phyloP scores from a whole-genome alignment of 2,329 filamentous ascomycete species.

The Talaromyces sp. region DNA sequence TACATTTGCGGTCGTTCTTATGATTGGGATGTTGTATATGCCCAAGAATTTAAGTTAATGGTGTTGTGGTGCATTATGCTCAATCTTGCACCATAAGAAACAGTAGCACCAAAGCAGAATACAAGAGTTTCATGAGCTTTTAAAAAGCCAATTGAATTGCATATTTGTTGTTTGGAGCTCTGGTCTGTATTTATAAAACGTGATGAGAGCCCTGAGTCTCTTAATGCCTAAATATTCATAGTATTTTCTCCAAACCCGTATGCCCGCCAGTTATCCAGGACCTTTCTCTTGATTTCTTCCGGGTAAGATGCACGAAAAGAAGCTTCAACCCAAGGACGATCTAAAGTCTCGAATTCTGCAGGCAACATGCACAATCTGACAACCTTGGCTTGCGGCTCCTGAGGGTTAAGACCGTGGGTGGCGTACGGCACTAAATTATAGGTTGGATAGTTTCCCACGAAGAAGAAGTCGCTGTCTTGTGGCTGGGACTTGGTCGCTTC shows the following conservation, averaged over 20 bases:
- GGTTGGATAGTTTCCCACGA: constrained; percentile 3
- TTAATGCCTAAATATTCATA: neutral
- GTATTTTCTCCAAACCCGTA: constrained; percentile 1
- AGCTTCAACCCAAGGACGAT: constrained; percentile 3
- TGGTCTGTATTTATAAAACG: neutral
- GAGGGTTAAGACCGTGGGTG: constrained; percentile 4
- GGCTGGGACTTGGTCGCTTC: constrained; percentile 8
- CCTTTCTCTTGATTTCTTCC: constrained; percentile 3
- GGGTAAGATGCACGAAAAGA: constrained; percentile 6
- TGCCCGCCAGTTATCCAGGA: constrained; percentile 3
- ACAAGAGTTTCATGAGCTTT: too few species aligned
- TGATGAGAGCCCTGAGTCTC: neutral
- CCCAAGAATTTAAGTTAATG: too few species aligned
- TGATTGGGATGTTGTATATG: too few species aligned
- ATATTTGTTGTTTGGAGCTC: too few species aligned
- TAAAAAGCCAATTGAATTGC: too few species aligned
- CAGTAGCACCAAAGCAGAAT: too few species aligned
- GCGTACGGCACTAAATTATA: neutral
- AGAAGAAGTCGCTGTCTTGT: constrained; percentile 5
- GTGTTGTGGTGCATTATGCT: too few species aligned
- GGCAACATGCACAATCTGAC: constrained; percentile 4
- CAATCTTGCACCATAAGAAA: too few species aligned
- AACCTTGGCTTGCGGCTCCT: neutral
- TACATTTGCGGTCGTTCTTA: too few species aligned
- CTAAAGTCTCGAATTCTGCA: constrained; percentile 1